A percentile compares a stretch with the other conserved stretches of the same genome.
These are phyloP conservation scores for Arthroderma sp. DNA, from an alignment of 2,329 filamentous ascomycete species.

Conservation along the genomic window DNA sequence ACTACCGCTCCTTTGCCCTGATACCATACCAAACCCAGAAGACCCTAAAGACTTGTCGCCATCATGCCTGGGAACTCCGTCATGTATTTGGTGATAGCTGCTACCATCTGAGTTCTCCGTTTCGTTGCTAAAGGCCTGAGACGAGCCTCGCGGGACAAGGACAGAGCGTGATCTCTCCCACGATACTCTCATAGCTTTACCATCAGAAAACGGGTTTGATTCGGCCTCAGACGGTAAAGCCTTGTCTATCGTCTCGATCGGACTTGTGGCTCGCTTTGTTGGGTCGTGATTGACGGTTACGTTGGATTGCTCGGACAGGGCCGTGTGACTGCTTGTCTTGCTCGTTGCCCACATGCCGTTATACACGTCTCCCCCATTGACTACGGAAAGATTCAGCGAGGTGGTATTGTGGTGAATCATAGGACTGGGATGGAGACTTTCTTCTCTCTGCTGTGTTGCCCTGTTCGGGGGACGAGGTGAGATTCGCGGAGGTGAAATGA, in stretches of 20 bases:
- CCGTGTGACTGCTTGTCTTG: constrained; percentile 25
- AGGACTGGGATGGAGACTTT: neutral
- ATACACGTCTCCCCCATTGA: neutral
- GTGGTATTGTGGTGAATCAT: neutral
- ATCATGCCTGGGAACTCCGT: neutral
- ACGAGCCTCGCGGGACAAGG: constrained; percentile 4
- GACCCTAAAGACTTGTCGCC: constrained; percentile 6
- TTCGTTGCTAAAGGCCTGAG: constrained; percentile 6
- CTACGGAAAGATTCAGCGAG: neutral
- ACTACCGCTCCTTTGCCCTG: constrained; percentile 11
- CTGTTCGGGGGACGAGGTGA: neutral
- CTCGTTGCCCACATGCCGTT: constrained; percentile 14
- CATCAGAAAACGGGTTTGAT: constrained; percentile 13
- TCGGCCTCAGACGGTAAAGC: constrained; percentile 1
- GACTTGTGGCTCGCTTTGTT: constrained; percentile 19
- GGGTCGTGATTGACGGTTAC: constrained; percentile 25
- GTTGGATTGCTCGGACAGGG: constrained; percentile 23
- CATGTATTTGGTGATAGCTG: neutral
- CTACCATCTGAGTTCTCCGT: constrained; percentile 1
- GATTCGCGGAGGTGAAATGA: neutral
- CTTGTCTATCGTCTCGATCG: constrained; percentile 10
- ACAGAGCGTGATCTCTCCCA: neutral
- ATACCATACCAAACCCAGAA: constrained; percentile 6
- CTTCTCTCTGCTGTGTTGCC: neutral
- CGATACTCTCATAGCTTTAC: neutral